Evolutionary conservation across 179 eudicot genomes (phyloP), one percentile per base, ranked within the genome.

Genomic region (Beta corolliflora): DNA sequence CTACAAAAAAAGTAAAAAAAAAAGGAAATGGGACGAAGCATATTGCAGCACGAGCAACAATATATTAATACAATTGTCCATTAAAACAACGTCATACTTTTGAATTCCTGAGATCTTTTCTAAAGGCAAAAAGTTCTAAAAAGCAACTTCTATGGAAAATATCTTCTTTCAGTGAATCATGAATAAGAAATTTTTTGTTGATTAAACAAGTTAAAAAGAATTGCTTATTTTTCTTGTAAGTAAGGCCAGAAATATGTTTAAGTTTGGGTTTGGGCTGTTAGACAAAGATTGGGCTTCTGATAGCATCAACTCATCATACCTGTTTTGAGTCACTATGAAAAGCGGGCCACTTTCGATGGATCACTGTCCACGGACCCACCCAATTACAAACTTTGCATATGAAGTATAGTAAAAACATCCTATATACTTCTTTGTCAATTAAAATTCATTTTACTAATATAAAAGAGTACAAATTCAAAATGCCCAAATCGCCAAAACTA

Each of bases 201-300:
- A 21, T 23, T 9, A 9, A 8, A 60, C 8, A 19, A 60, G 25
- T 59, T 9, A 21, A n/a, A 2, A 23, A 61, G 31, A 2, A 61
- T 2, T 36, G 4, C 1, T 59, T 0, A 7, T 59, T 18, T 19
- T 19, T 59, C 10, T 59, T 59, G 64, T 19, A 61, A n/a, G 25
- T 19, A 25, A 23, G 66, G 36, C 36, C 36, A 63, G 25, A 25
- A n/a, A n/a, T n/a, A 64, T 29, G 69, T 64, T 29, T 11, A 23
- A 11, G 29, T 11, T 25, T 65, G 44, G 5, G 9, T 7, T 53
- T 78, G 80, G 74, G 73, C 53, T n/a, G 50, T 0, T 48, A 5
- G 10, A 29, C 18, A 52, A 36, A 18, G 66, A 60, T n/a, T 76
- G 79, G 79, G 79, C 79, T 60, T 76, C 31, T 29, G 4, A 36